Base-by-base conservation (phyloP, 1,139 yeast species). In the Pneumocystis jirovecii region DNA sequence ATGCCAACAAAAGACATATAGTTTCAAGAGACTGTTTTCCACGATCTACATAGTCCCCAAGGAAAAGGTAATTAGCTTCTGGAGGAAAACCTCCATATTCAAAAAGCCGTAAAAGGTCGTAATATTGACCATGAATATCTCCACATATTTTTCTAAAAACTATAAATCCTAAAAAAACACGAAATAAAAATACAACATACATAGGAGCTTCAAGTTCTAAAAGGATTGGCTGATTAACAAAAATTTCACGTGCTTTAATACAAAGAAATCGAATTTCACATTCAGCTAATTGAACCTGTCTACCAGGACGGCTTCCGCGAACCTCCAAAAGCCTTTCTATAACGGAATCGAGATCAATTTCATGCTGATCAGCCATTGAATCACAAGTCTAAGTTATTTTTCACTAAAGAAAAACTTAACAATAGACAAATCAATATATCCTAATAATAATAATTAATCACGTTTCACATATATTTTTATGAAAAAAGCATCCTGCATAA, bases 31-130 rank as follows among this genome's bases (percentile, higher is more conserved):
- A 88, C 79, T 91, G 97, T 76, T 90, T 91, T 73, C 98, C 98
- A 81, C 98, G 86, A 80, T 91, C 98, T 71, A 91, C 98, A 75
- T 91, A 91, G 78, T 91, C 98, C 69, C 98, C 98, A 69, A 93
- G 79, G 75, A 93, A 93, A 73, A 91, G 81, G 77, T 91, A 91
- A 79, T 91, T 91, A 40, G 97, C 96, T 76, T 90, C 96, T n/a
- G 97, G 97, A 3, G 97, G 97, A 81, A 91, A 93, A 5, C 97
- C 98, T 71, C 97, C 97, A 74, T 91, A 90, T 79, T 93, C 97
- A 74, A 93, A 91, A 72, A 93, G 83, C 78, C 97, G 87, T 76
- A 93, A 82, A 74, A 93, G 82, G 78, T 93, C 98, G 74, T 91
- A 91, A 77, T 91, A 93, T 78, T 93, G 98, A 67, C 97, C 97